These are phyloP conservation scores for Tylopilus sp. DNA, from an alignment of 768 basidiomycete genomes.

Conservation along the genomic window DNA sequence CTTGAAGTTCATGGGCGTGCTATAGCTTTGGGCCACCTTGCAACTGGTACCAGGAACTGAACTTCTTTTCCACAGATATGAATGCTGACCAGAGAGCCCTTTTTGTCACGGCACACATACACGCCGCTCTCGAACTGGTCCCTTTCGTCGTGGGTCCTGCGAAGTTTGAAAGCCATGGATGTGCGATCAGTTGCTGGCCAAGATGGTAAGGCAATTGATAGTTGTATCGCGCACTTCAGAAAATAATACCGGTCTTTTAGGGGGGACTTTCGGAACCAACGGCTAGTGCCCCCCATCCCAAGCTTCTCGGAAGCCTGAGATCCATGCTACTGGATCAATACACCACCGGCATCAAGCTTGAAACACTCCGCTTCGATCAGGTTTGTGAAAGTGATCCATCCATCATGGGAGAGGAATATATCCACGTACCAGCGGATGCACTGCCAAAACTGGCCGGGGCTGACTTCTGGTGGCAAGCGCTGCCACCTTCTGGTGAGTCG, in stretches of 20 bases:
- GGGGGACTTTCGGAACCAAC: neutral
- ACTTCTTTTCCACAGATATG: too few species aligned
- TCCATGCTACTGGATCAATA: neutral
- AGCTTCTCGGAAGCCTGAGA: neutral
- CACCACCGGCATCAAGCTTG: neutral
- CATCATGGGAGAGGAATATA: neutral
- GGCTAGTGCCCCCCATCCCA: neutral
- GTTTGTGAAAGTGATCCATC: neutral
- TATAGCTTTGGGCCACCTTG: too few species aligned
- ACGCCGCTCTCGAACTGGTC: neutral
- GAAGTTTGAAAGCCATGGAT: neutral
- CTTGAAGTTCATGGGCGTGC: too few species aligned
- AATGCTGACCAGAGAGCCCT: too few species aligned
- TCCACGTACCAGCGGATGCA: neutral
- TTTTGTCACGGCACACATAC: neutral
- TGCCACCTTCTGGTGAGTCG: too few species aligned
- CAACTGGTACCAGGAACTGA: too few species aligned
- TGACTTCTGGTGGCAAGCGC: neutral
- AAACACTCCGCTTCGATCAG: neutral
- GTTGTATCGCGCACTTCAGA: neutral
- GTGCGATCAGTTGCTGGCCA: neutral
- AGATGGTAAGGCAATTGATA: neutral
- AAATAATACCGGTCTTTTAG: neutral
- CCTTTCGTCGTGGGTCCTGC: neutral
- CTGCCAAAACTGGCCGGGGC: neutral